Conservation (phyloP, 768 basidiomycete genomes). For the Porpolomopsis calyptriformis region DNA sequence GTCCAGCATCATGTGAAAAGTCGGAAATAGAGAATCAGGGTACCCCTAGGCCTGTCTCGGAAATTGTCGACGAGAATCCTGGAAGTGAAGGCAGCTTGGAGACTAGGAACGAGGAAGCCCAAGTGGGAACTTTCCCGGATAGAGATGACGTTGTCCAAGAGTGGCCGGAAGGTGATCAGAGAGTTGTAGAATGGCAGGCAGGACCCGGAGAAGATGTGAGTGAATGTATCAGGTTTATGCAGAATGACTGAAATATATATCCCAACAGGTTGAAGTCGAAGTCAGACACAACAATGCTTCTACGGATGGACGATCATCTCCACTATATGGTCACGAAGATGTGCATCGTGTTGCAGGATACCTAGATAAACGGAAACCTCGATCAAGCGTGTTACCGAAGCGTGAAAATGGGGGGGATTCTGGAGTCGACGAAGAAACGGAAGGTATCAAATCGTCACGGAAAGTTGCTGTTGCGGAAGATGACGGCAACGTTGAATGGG, state of each 20-base stretch:
- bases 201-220: slow-evolving; percentile 62
- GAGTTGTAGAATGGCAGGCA: slow-evolving; percentile 48
- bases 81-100: slow-evolving; percentile 6
- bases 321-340: slow-evolving; percentile 15
- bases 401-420: background rate
- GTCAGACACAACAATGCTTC: slow-evolving; percentile 35
- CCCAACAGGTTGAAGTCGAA: slow-evolving; percentile 49
- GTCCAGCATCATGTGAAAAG: slow-evolving; percentile 16
- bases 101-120: slow-evolving; percentile 10
- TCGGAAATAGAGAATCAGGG: slow-evolving; percentile 8
- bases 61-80: slow-evolving; percentile 10
- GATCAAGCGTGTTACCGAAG: slow-evolving; percentile 10
- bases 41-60: background rate
- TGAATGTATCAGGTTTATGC: background rate
- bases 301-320: slow-evolving; percentile 9
- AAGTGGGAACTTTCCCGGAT: slow-evolving; percentile 35
- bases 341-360: slow-evolving; percentile 22
- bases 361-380: slow-evolving; percentile 17
- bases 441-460: slow-evolving; percentile 7
- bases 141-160: slow-evolving; percentile 35
- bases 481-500: slow-evolving; percentile 56
- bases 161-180: slow-evolving; percentile 65
- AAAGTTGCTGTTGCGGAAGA: slow-evolving; percentile 16
- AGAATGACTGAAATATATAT: background rate
- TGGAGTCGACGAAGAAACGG: background rate